phyloP scores from a whole-genome alignment of 345 rosid species.

The Dimocarpus longan region DNA sequence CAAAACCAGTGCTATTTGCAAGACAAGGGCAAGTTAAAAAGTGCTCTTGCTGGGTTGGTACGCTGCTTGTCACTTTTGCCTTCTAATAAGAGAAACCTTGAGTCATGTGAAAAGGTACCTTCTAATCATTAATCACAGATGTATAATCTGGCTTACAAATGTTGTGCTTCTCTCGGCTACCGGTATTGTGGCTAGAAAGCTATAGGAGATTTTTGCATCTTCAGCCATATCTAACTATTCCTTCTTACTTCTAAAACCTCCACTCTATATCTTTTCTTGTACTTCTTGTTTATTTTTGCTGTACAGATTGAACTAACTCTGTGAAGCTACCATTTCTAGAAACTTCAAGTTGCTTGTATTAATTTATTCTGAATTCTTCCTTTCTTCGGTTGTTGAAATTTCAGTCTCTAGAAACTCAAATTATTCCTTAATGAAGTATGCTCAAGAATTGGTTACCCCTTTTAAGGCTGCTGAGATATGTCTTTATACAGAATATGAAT shows the following conservation, averaged over 20 bases:
- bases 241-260: background rate
- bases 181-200: background rate
- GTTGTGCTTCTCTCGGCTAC: background rate
- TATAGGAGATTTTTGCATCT: background rate
- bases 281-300: background rate
- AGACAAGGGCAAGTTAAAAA: constrained; percentile 72
- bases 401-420: background rate
- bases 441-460: too few relatives aligned
- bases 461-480: too few relatives aligned
- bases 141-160: background rate
- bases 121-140: constrained; percentile 4
- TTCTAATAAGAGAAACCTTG: constrained; percentile 37
- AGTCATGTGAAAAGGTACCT: constrained; percentile 48
- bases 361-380: background rate
- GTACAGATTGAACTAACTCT: background rate
- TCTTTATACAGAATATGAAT: too few relatives aligned
- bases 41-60: constrained; percentile 67
- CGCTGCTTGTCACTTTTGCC: constrained; percentile 76
- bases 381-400: constrained; percentile 1
- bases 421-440: too few relatives aligned
- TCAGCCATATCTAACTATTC: background rate
- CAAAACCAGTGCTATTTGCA: constrained; percentile 64
- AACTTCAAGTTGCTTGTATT: background rate
- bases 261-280: background rate
- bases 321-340: background rate